Conservation (phyloP, 495 filamentous ascomycete species). For the Podospora tetraspora region DNA sequence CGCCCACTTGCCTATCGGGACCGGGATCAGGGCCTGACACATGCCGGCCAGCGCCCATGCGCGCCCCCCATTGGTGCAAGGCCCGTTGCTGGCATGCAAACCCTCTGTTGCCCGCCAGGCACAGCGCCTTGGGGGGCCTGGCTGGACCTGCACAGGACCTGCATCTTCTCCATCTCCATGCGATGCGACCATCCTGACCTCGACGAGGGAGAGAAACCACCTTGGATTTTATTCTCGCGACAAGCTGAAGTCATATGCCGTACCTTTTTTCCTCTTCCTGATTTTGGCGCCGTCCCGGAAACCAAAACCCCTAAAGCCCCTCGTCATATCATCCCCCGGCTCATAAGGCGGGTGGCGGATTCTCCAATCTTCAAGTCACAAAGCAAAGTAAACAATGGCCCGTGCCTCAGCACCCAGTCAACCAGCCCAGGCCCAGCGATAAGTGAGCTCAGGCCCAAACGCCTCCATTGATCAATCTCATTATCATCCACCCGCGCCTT, state of each 20-base stretch:
- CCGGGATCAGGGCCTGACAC: background rate
- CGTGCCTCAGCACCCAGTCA: slow-evolving; percentile 30
- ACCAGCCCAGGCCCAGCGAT: slow-evolving; percentile 15
- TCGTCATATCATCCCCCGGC: slow-evolving; percentile 1
- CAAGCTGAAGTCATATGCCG: background rate
- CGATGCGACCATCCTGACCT: background rate
- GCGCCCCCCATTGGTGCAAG: background rate
- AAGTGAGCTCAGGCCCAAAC: background rate
- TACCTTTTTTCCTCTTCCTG: slow-evolving; percentile 4
- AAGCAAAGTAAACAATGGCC: slow-evolving; percentile 33
- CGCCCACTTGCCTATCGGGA: slow-evolving; percentile 9
- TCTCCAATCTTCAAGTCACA: background rate
- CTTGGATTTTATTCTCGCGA: slow-evolving; percentile 3
- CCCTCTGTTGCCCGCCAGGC: background rate
- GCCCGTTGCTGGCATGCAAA: slow-evolving; percentile 3
- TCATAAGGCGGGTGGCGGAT: slow-evolving; percentile 1
- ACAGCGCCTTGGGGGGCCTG: background rate
- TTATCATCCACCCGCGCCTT: slow-evolving; percentile 13
- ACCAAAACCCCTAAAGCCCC: background rate
- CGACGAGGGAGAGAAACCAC: slow-evolving; percentile 6
- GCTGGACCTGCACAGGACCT: background rate
- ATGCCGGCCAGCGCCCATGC: background rate
- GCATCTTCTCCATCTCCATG: background rate
- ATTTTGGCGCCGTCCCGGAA: background rate
- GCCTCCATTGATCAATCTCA: background rate